Percentiles rank a stretch among this genome's conserved stretches.
phyloP scores from a whole-genome alignment of 176 grass and related monocot genomes.

The Hordeum marinum region DNA sequence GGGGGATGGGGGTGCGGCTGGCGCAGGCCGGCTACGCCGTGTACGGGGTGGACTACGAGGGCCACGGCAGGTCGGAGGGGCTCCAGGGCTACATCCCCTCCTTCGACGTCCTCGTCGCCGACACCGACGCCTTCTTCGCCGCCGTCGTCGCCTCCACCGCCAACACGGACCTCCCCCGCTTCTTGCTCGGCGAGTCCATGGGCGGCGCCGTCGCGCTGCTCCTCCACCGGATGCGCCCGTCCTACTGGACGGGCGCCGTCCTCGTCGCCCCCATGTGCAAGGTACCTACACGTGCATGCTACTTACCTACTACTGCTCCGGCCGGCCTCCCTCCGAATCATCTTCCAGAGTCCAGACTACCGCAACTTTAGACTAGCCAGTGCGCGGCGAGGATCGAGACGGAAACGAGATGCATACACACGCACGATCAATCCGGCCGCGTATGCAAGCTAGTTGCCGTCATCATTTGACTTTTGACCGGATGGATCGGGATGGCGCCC shows the following conservation, averaged over 20 bases:
- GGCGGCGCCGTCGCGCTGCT: slow-evolving; percentile 74
- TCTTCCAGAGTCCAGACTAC: background rate
- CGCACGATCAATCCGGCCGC: background rate
- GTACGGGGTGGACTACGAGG: slow-evolving; percentile 67
- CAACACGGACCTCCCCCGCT: slow-evolving; percentile 1
- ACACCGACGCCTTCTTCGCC: slow-evolving; percentile 48
- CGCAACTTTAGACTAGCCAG: background rate
- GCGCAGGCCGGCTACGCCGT: slow-evolving; percentile 58
- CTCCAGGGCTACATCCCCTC: slow-evolving; percentile 63
- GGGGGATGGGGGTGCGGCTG: slow-evolving; percentile 53
- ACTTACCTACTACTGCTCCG: background rate
- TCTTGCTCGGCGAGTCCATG: slow-evolving; percentile 74
- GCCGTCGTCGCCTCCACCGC: slow-evolving; percentile 1
- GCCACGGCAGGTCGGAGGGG: slow-evolving; percentile 72
- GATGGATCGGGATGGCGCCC: background rate
- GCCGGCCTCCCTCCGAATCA: background rate
- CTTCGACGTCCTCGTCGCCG: slow-evolving; percentile 42
- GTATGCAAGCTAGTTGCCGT: background rate
- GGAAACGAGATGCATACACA: background rate
- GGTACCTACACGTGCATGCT: slow-evolving; percentile 10
- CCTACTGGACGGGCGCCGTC: slow-evolving; percentile 65
- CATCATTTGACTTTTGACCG: slow-evolving; percentile 5
- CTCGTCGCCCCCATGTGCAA: slow-evolving; percentile 91
- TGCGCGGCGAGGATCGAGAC: background rate
- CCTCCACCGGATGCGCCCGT: slow-evolving; percentile 41